Percentiles rank a stretch among this genome's conserved stretches.
phyloP scores from a whole-genome alignment of 768 basidiomycete species.

The Collybia sp. region DNA sequence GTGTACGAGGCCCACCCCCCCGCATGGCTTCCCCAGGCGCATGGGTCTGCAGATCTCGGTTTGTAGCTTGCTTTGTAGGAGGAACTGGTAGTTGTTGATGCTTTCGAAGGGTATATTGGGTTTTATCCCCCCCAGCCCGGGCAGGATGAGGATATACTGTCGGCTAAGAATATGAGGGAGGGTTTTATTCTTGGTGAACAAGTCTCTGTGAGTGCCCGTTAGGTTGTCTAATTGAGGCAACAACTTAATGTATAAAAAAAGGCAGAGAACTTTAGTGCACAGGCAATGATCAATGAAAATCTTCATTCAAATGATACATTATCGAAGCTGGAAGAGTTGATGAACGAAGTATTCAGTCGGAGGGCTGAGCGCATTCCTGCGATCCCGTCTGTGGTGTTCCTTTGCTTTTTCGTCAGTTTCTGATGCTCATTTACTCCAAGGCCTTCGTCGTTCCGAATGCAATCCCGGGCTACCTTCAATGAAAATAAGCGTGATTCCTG shows the following conservation, averaged over 20 bases:
- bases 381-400: conserved; percentile 52
- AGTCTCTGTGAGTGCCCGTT: conserved; percentile 46
- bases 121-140: conserved; percentile 72
- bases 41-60: conserved; percentile 70
- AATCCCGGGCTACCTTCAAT: conserved; percentile 77
- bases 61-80: conserved; percentile 10
- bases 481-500: conserved; percentile 76
- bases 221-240: not conserved
- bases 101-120: conserved; percentile 59
- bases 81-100: not conserved
- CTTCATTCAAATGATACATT: conserved; percentile 50
- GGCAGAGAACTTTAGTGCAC: conserved; percentile 64
- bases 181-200: conserved; percentile 53
- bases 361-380: conserved; percentile 50
- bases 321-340: conserved; percentile 62
- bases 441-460: conserved; percentile 69
- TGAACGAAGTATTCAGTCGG: conserved; percentile 70
- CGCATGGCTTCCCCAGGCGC: conserved; percentile 66
- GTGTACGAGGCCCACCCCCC: conserved; percentile 68
- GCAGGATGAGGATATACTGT: conserved; percentile 72
- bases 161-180: conserved; percentile 57
- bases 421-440: conserved; percentile 25
- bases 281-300: conserved; percentile 44
- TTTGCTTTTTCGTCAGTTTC: not conserved
- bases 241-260: conserved; percentile 15